A percentile compares a stretch with the other conserved stretches of the same genome.
phyloP scores from a whole-genome alignment of 805 yeast species.

The Yarrowia sp. region DNA sequence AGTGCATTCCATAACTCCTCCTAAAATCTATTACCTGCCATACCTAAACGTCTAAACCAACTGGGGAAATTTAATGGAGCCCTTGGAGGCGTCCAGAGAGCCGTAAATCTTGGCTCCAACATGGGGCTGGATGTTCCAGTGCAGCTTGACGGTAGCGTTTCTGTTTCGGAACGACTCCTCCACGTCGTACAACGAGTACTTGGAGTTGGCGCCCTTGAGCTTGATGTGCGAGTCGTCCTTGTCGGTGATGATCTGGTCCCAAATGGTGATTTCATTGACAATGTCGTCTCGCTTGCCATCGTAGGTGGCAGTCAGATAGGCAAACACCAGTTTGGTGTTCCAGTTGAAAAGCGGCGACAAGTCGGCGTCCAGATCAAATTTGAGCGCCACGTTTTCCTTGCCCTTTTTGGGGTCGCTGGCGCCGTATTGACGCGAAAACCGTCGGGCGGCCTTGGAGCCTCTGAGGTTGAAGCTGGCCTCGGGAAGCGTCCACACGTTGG shows the following conservation, averaged over 20 bases:
- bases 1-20: no score
- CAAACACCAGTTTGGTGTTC: conserved; percentile 96
- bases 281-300: conserved; percentile 43
- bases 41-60: background rate
- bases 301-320: conserved; percentile 84
- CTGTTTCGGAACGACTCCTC: conserved; percentile 52
- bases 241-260: conserved; percentile 78
- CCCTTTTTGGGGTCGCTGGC: conserved; percentile 55
- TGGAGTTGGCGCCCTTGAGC: conserved; percentile 54
- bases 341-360: conserved; percentile 81
- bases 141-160: conserved; percentile 64
- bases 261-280: conserved; percentile 68
- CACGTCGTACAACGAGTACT: conserved; percentile 86
- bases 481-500: conserved; percentile 32
- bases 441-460: conserved; percentile 31
- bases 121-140: conserved; percentile 91
- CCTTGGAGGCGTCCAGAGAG: conserved; percentile 6
- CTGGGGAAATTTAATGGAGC: conserved; percentile 16
- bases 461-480: conserved; percentile 13
- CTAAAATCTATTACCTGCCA: background rate
- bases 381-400: conserved; percentile 70
- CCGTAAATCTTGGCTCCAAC: conserved; percentile 80
- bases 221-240: conserved; percentile 57
- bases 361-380: conserved; percentile 72
- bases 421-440: conserved; percentile 63